These are phyloP conservation scores for Hypoxylon rickii DNA, from an alignment of 495 filamentous ascomycete genomes.

Conservation along the genomic window DNA sequence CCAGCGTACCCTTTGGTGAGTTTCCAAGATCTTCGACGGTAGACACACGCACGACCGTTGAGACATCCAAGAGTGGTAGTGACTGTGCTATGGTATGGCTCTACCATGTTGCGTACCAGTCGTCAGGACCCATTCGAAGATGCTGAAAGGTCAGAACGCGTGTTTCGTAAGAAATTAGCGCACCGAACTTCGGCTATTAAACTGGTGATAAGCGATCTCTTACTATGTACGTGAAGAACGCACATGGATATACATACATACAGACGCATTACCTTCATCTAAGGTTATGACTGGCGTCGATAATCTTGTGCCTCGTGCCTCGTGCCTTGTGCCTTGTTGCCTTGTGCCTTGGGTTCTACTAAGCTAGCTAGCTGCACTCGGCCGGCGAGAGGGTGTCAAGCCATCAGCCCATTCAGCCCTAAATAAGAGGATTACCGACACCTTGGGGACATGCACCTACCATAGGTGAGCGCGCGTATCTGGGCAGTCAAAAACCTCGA, in stretches of 20 bases:
- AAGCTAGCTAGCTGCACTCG: too few species aligned
- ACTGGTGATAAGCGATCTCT: too few species aligned
- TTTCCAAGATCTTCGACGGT: slow-evolving; percentile 8
- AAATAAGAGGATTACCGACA: slow-evolving; percentile 14
- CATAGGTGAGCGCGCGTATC: too few species aligned
- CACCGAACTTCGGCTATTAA: not conserved
- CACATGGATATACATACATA: too few species aligned
- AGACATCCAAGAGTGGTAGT: not conserved
- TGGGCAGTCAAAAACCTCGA: too few species aligned
- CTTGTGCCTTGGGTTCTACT: not conserved
- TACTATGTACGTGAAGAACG: too few species aligned
- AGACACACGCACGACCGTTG: slow-evolving; percentile 9
- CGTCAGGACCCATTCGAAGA: slow-evolving; percentile 3
- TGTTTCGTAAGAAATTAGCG: not conserved
- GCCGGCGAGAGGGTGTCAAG: not conserved
- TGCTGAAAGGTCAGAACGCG: not conserved
- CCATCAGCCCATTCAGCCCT: slow-evolving; percentile 17
- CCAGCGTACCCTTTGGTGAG: not conserved
- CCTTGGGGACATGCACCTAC: not conserved
- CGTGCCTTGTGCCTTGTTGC: not conserved
- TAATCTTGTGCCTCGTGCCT: not conserved
- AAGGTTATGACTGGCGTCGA: not conserved
- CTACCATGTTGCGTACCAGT: not conserved
- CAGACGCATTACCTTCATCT: too few species aligned
- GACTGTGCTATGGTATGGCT: not conserved